These are phyloP conservation scores for Sporisorium graminicola DNA, from an alignment of 1,284 basidiomycete species.

Conservation along the genomic window DNA sequence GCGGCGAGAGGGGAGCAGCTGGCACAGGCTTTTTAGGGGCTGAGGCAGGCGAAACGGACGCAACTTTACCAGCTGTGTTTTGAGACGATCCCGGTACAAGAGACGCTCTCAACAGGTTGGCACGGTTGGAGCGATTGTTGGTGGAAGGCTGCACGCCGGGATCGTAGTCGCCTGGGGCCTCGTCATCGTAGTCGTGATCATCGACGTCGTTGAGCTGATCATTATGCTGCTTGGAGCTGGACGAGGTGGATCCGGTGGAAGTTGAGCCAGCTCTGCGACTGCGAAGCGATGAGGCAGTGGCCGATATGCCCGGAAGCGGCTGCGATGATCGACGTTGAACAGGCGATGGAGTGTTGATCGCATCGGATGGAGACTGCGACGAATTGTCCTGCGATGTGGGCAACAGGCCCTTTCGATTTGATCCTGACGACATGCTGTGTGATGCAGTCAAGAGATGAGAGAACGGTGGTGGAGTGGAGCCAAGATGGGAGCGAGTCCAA, in stretches of 20 bases:
- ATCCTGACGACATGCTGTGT: constrained; percentile 30
- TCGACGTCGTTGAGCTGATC: constrained; percentile 28
- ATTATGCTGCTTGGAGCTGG: constrained; percentile 18
- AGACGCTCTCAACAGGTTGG: constrained; percentile 28
- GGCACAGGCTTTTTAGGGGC: constrained; percentile 16
- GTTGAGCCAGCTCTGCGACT: constrained; percentile 48
- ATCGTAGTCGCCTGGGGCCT: constrained; percentile 57
- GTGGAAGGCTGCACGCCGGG: constrained; percentile 37
- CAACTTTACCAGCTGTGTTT: constrained; percentile 9
- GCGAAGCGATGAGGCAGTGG: constrained; percentile 64
- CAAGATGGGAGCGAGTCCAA: neutral
- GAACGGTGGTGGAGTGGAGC: neutral
- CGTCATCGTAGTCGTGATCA: constrained; percentile 63
- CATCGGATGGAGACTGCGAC: constrained; percentile 2
- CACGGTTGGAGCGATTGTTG: constrained; percentile 27
- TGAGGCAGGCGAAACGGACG: constrained; percentile 8
- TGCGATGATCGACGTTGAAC: constrained; percentile 51
- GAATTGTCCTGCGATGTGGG: constrained; percentile 41
- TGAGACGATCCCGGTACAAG: constrained; percentile 24
- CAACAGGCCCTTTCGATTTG: constrained; percentile 50
- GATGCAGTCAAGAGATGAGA: neutral
- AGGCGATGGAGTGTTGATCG: constrained; percentile 18
- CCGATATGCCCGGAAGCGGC: constrained; percentile 64
- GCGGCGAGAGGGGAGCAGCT: constrained; percentile 37
- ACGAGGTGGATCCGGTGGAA: constrained; percentile 26